Evolutionary conservation across 2,329 filamentous ascomycete genomes (phyloP).

Genomic region (Penicillium sp.): DNA sequence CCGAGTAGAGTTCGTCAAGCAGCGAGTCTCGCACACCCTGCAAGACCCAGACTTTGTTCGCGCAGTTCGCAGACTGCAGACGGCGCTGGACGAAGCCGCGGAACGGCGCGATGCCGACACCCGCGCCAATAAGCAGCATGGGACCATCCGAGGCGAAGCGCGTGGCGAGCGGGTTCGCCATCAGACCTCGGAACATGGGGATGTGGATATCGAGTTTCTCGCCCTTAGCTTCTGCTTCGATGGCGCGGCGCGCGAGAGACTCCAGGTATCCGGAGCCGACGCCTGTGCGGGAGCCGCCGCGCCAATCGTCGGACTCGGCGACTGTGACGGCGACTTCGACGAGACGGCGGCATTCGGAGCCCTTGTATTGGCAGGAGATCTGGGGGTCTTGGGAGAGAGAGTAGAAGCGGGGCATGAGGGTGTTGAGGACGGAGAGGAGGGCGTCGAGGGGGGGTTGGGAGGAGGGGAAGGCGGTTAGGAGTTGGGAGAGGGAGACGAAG

Average conservation of each 20-base stretch:
- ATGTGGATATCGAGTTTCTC: conserved; percentile 67
- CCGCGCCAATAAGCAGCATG: conserved; percentile 95
- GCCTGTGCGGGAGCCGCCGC: conserved; percentile 70
- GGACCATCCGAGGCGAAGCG: conserved; percentile 92
- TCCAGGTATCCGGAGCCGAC: conserved; percentile 94
- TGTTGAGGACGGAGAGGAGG: conserved; percentile 76
- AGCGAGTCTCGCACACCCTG: conserved; percentile 93
- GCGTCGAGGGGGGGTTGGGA: conserved; percentile 82
- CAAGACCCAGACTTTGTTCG: conserved; percentile 96
- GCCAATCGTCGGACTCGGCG: conserved; percentile 83
- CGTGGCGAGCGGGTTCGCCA: conserved; percentile 92
- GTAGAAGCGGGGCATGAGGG: conserved; percentile 97
- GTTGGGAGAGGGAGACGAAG: conserved; percentile 79
- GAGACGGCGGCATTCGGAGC: conserved; percentile 72
- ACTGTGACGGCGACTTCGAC: conserved; percentile 97
- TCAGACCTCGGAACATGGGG: conserved; percentile 97
- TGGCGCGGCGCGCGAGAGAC: conserved; percentile 72
- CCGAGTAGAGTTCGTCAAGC: conserved; percentile 93
- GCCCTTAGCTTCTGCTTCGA: conserved; percentile 61
- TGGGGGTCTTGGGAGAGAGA: conserved; percentile 96
- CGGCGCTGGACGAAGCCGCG: conserved; percentile 94
- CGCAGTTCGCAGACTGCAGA: conserved; percentile 90
- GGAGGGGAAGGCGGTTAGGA: conserved; percentile 89
- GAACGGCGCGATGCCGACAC: conserved; percentile 96
- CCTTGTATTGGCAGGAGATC: conserved; percentile 69